These are phyloP conservation scores for Chimonanthus salicifolius DNA, from an alignment of 164 flowering plant genomes.

Conservation along the genomic window DNA sequence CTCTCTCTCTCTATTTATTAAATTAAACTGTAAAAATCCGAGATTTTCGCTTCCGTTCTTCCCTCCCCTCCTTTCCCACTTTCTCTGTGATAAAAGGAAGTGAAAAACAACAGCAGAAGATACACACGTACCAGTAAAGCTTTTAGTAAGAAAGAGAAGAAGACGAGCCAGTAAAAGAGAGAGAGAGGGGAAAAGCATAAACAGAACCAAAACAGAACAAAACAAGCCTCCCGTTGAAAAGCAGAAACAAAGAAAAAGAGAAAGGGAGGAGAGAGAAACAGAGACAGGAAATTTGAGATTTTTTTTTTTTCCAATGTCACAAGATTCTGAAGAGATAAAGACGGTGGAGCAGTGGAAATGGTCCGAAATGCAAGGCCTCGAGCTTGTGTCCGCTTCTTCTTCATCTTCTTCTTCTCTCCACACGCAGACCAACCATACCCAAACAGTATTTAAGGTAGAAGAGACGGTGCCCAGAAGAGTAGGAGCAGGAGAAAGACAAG, in stretches of 20 bases:
- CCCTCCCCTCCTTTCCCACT: background rate
- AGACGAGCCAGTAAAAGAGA: background rate
- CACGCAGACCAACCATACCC: background rate
- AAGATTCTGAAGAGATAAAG: constrained; percentile 65
- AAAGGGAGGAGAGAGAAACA: constrained; percentile 1
- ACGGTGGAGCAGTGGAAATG: constrained; percentile 82
- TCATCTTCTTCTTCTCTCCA: background rate
- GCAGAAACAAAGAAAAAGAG: background rate
- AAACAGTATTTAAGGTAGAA: background rate
- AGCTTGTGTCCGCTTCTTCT: constrained; percentile 29
- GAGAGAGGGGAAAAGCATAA: constrained; percentile 2
- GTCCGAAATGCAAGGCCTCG: constrained; percentile 82
- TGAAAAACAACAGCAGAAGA: background rate
- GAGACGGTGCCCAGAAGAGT: background rate
- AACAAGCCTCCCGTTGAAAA: background rate
- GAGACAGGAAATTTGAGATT: background rate
- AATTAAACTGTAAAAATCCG: constrained; percentile 4
- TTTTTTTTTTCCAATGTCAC: constrained; percentile 55
- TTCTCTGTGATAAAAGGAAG: background rate
- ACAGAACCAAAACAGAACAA: background rate
- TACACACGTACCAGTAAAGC: too few species aligned
- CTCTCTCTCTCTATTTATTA: background rate
- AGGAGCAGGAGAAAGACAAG: background rate
- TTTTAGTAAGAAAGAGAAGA: constrained; percentile 2
- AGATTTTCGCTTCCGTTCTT: background rate